These are phyloP conservation scores for Prunella vulgaris DNA, from an alignment of 257 asterid genomes.

Conservation along the genomic window DNA sequence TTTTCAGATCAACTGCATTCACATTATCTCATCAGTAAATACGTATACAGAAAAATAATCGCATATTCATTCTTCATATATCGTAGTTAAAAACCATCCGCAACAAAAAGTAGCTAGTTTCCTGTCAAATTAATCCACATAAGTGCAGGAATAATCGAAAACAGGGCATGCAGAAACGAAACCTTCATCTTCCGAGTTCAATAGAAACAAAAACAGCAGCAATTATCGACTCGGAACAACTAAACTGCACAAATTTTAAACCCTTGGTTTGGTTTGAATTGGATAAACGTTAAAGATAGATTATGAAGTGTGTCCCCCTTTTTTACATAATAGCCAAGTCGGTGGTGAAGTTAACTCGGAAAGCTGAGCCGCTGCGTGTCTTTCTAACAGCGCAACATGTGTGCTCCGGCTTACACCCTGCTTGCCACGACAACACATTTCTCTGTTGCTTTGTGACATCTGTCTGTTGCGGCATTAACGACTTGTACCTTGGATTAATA, in stretches of 20 bases:
- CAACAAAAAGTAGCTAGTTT: no score
- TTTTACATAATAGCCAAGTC: background rate
- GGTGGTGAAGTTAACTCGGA: conserved; percentile 17
- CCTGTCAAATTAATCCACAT: no score
- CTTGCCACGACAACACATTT: conserved; percentile 35
- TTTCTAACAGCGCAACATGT: conserved; percentile 20
- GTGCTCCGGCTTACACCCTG: conserved; percentile 16
- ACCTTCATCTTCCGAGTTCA: conserved; percentile 29
- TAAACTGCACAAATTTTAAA: background rate
- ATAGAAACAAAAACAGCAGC: no score
- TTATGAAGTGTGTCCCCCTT: background rate
- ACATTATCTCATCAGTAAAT: background rate
- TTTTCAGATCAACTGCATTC: no score
- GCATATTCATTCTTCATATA: no score
- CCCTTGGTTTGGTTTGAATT: no score
- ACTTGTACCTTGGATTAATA: background rate
- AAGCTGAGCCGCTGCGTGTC: conserved; percentile 10
- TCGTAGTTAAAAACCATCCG: background rate
- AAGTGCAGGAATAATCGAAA: no score
- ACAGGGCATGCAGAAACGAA: background rate
- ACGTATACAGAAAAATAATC: no score
- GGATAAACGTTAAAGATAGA: background rate
- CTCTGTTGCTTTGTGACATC: conserved; percentile 22
- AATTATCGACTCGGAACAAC: background rate
- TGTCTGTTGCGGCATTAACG: conserved; percentile 17